Base-by-base conservation (phyloP, 106 monocot species). In the Dioscorea alata region DNA sequence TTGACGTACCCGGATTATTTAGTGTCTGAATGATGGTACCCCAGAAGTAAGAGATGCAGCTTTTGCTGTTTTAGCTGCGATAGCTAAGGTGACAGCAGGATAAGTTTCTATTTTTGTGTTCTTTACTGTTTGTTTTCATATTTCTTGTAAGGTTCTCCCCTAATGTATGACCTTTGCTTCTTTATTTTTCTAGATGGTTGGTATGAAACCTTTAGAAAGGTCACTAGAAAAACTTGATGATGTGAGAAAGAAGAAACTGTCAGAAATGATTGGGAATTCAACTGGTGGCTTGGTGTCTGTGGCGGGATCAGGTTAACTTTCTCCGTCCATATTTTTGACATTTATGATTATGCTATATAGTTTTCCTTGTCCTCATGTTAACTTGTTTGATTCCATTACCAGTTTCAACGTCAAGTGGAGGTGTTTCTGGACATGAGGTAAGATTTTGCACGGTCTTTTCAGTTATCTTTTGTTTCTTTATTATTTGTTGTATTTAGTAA, bases 11-110 rank as follows among this genome's bases (percentile, higher is more conserved):
- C 23, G 54, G 54, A 54, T 64, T 60, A 8, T 78, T 18, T 80
- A 99, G 99, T 85, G 89, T 73, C 75, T 99, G 67, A 99, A 99
- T 88, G 99, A 99, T 80, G 87, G 99, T 52, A 93, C 99, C 1
- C 92, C 99, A 57, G 99, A 99, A 79, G 99, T 99, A 16, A 82
- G 99, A 80, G 99, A 99, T 82, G 92, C 99, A 24, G 66, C 99
- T 59, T 99, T 99, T 99, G 63, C 99, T 65, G 90, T 54, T 71
- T 87, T 99, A 81, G 87, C 97, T 49, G 83, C 92, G 31, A 85
- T 99, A 57, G 92, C 93, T 51, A 93, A 93, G 90, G 99, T 99
- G 63, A 28, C 57, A 18, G 9, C 51, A 49, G 42, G 19, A 54
- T 53, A 10, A 16, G 15, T 13, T 54, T 0, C 54, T 54, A 54